Evolutionary conservation across 768 basidiomycete genomes (phyloP), one percentile per base, ranked within the genome.

Genomic region (Kwoniella dendrophila): DNA sequence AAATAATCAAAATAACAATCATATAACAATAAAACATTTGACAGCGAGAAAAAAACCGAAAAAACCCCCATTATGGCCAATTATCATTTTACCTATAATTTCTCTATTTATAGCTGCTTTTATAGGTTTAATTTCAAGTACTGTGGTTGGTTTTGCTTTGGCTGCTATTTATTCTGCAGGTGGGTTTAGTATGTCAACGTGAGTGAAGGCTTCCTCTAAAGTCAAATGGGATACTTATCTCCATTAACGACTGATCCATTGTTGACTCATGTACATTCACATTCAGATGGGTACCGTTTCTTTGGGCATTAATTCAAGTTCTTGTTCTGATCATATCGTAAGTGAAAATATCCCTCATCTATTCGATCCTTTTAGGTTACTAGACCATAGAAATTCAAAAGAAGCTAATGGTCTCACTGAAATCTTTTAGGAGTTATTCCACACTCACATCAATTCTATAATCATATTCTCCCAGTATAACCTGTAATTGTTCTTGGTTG

Each of bases 171-270:
- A 75, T 59, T 66, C 71, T 36, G 71, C 74, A 22, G 74, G 74
- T 30, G 70, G 66, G 3, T 75, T 75, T 50, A 67, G 59, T 56
- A 73, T 75, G 72, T 73, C 71, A 18, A 75, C 74, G 74, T 75
- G 62, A 67, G 71, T 71, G 14, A n/a, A 3, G 7, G 5, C 14
- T n/a, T n/a, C 26, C 24, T 4, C 11, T 20, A 5, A 16, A 38
- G 7, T 7, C 4, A 49, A 5, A 33, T 11, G 22, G 34, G 49
- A 56, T 22, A 20, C 4, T 18, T 4, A 52, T 32, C 3, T 29
- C 41, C n/a, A 44, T 34, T n/a, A 55, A 38, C 36, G 24, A 20
- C 0, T 58, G 1, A 7, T 16, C 24, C 40, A 43, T 43, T 5
- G 41, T 43, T 43, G 41, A 43, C 41, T 11, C 5, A 43, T 36